Base-by-base conservation (phyloP, 1,139 yeast species). In the Hemisphaericaspora xylofermentans region DNA sequence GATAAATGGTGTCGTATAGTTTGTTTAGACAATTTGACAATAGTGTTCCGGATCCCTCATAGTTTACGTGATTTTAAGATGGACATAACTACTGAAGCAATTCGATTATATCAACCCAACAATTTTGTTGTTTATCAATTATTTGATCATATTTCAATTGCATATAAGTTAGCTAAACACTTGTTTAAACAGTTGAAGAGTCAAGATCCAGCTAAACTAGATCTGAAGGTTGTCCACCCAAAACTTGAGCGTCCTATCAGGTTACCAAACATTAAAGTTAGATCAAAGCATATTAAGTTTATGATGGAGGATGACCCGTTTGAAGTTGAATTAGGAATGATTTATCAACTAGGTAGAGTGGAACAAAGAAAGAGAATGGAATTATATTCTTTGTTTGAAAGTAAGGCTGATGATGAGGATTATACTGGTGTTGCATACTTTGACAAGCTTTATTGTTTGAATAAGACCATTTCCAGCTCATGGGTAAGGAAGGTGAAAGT, bases 231-330 rank as follows among this genome's bases (percentile, higher is more conserved):
- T 6, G 57, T 64, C 9, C 58, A 58, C 13, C 74, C 75, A 2
- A 55, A 54, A 5, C 67, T 63, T 38, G 71, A 76, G 38, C 48
- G 61, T 17, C 71, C 91, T 27, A 48, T 71, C 5, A 52, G 57
- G 4, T 46, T 86, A 9, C 94, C 94, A 0, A 63, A 63, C 16
- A 66, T 85, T 2, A 66, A 71, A 9, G 39, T 88, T 10, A 67
- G 59, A 39, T 63, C 89, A 0, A 64, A 70, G 5, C 65, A 66
- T 22, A 52, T 87, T 6, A 54, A 73, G 2, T 64, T 84, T 37
- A 56, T 65, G 9, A 66, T 84, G 63, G 88, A 82, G 44, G 96
- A 89, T 62, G 96, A 91, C 61, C 88, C 94, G 5, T 88, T 93
- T 58, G 98, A 91, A 61, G 64, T 84, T 1, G 84, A 88, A 51